These are phyloP conservation scores for Helminthosporium solani DNA, from an alignment of 2,329 filamentous ascomycete genomes.

Conservation along the genomic window DNA sequence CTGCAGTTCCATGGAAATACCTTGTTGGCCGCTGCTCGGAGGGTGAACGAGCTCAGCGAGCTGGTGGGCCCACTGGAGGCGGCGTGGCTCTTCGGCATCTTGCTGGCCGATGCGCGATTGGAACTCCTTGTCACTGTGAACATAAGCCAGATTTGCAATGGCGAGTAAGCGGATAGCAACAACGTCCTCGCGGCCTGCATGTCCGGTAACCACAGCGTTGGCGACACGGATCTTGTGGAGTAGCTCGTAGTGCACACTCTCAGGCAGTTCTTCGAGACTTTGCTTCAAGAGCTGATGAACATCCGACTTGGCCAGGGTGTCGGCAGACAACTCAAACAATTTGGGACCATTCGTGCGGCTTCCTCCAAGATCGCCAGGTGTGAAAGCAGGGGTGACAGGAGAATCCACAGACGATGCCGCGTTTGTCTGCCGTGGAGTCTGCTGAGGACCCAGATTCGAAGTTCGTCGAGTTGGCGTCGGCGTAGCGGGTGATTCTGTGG, in stretches of 20 bases:
- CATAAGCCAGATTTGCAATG: conserved; percentile 87
- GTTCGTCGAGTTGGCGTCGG: conserved; percentile 76
- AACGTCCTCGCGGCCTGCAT: conserved; percentile 69
- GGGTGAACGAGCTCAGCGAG: conserved; percentile 89
- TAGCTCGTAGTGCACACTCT: conserved; percentile 76
- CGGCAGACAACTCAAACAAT: conserved; percentile 61
- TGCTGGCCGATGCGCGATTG: conserved; percentile 81
- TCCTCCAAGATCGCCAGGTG: conserved; percentile 33
- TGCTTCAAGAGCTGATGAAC: conserved; percentile 46
- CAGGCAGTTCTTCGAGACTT: conserved; percentile 62
- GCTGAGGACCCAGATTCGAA: conserved; percentile 48
- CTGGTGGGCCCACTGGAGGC: conserved; percentile 88
- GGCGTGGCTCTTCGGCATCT: conserved; percentile 84
- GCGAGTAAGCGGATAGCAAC: conserved; percentile 81
- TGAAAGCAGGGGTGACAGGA: conserved; percentile 50
- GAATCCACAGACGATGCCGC: conserved; percentile 49
- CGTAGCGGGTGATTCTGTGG: conserved; percentile 58
- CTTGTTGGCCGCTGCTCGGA: conserved; percentile 65
- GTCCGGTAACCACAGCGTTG: conserved; percentile 70
- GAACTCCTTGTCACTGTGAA: conserved; percentile 80
- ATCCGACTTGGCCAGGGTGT: conserved; percentile 46
- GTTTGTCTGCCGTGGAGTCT: conserved; percentile 55
- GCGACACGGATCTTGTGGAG: conserved; percentile 80
- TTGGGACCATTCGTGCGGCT: conserved; percentile 36
- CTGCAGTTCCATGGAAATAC: conserved; percentile 75